Base-by-base conservation (phyloP, 768 basidiomycete species). In the Suillus clintonianus region DNA sequence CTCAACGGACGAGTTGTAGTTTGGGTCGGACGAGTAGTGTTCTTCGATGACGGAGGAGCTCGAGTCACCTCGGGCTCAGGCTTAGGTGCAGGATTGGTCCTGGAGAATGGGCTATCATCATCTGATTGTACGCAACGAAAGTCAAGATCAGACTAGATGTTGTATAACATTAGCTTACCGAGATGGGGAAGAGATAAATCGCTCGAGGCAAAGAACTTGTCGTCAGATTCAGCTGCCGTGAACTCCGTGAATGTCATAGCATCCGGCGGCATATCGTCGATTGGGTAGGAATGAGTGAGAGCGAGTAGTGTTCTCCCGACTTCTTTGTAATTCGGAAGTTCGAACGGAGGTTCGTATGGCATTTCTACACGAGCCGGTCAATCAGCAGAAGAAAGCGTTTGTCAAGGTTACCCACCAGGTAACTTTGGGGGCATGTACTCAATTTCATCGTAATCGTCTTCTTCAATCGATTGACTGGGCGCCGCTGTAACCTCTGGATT, bases 401-500 rank as follows among this genome's bases (percentile, higher is more conserved):
- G 22, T 24, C 22, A 39, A 24, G 3, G 34, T n/a, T 5, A 74
- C 83, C 61, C 65, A 84, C 83, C 80, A n/a, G 76, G 71, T n/a
- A 78, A 78, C 54, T 79, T 82, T 13, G 85, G 84, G 27, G 84
- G 82, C 81, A 83, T 83, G 63, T 86, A 85, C 66, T 86, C 84
- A 11, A 85, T 79, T 69, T 85, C 85, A 61, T 80, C 81, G 45
- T 72, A 74, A 50, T 78, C 78, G 43, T 80, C 75, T 50, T 72
- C 75, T 61, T 69, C 66, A 0, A 68, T 65, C 0, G 70, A 65
- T 47, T 74, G 69, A 27, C 68, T 71, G 50, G 70, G 74, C 11
- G 60, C 66, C 13, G 65, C 58, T 15, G 70, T 70, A 27, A 77
- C 67, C 39, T 78, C 77, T 24, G 48, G 48, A 10, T 34, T 42